Base-by-base conservation (phyloP, 345 rosid genomes). In the Clausena lansium region DNA sequence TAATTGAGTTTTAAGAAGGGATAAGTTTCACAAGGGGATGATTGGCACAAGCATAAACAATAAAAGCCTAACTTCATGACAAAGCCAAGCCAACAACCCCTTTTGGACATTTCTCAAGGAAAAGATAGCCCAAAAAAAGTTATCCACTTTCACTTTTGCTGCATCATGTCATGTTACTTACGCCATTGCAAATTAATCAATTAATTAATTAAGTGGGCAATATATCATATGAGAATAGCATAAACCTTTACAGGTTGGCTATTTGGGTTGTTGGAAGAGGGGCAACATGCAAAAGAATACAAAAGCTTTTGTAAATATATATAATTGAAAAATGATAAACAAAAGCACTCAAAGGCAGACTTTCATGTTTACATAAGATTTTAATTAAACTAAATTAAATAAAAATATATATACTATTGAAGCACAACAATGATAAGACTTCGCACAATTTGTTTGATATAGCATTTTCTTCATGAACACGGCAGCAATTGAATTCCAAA, bases 81-180 rank as follows among this genome's bases (percentile, higher is more conserved):
- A 78, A 78, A 82, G 84, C 85, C 82, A 78, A 78, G 14, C 73
- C 85, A 85, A 75, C 88, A 17, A 78, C 83, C 67, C 19, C 54
- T 65, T 62, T 81, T 80, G 71, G 77, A 71, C 77, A 71, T 30
- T 27, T 33, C 66, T 64, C 41, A 19, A 73, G 33, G 19, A 63
- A 78, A 71, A 63, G 19, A 9, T 68, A 11, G 35, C 33, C 25
- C 32, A 9, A 69, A 39, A 65, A 10, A 3, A 6, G 45, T 66
- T 50, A 58, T 68, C 67, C 64, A 24, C 60, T 77, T 60, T 52
- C 13, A 19, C 63, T 64, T 73, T 64, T 60, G 61, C 64, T 24
- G 22, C 38, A 36, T 77, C 59, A 65, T 73, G 55, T 77, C 65
- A 71, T 73, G 45, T 2, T 35, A 75, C 55, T 11, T 27, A 9